Conservation (phyloP, 2,329 filamentous ascomycete species). For the Pestalotiopsis sp. region DNA sequence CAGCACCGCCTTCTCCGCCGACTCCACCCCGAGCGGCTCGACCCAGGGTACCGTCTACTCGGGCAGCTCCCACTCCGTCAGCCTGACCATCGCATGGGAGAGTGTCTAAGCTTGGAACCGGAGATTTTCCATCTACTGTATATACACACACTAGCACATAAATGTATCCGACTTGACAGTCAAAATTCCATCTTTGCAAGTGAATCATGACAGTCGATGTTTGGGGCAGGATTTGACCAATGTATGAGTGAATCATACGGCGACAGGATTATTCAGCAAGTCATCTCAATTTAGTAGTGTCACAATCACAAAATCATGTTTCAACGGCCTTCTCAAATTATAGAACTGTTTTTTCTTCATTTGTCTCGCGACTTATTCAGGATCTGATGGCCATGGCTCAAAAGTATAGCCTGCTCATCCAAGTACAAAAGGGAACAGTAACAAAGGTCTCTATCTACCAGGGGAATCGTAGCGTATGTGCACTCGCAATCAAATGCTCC, state of each 20-base stretch:
- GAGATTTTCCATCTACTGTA: too few relatives aligned
- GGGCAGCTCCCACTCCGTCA: constrained; percentile 3
- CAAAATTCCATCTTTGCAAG: too few relatives aligned
- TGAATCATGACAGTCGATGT: too few relatives aligned
- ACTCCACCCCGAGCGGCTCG: background rate
- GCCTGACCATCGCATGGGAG: background rate
- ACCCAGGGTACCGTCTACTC: constrained; percentile 10
- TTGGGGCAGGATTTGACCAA: too few relatives aligned
- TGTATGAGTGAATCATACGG: too few relatives aligned
- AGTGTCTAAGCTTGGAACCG: background rate
- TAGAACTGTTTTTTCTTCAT: background rate
- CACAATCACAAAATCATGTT: too few relatives aligned
- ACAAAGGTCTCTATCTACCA: constrained; percentile 23
- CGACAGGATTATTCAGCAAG: too few relatives aligned
- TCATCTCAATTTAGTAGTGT: too few relatives aligned
- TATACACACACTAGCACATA: too few relatives aligned
- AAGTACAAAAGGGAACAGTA: constrained; percentile 8
- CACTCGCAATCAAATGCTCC: constrained; percentile 1
- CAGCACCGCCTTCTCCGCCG: constrained; percentile 8
- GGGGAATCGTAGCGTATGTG: constrained; percentile 31
- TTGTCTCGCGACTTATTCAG: background rate
- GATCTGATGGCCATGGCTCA: background rate
- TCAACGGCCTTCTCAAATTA: background rate
- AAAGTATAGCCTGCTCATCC: background rate
- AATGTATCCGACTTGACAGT: background rate